A percentile compares a stretch with the other conserved stretches of the same genome.
Evolutionary conservation across 2,329 filamentous ascomycete genomes (phyloP).

Genomic region (Fusarium veterinarium): DNA sequence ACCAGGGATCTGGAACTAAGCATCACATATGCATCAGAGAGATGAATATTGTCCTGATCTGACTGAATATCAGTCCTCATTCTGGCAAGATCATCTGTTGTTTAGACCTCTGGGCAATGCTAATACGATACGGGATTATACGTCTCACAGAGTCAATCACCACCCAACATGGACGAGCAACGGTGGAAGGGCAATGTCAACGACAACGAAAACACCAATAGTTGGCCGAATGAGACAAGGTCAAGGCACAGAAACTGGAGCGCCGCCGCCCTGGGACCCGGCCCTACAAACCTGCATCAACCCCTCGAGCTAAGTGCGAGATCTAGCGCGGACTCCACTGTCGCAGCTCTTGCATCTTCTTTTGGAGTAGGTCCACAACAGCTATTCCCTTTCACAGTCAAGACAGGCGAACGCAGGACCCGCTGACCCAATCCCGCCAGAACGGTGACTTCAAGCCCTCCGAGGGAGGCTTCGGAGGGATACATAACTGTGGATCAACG

Average conservation of each 20-base stretch:
- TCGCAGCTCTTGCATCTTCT: conserved; percentile 35
- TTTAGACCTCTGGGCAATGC: background rate
- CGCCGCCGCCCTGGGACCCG: conserved; percentile 39
- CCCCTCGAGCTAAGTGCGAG: conserved; percentile 41
- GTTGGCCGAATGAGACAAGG: conserved; percentile 22
- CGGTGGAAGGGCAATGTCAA: conserved; percentile 23
- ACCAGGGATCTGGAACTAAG: background rate
- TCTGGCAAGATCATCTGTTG: conserved; percentile 5
- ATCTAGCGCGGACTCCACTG: conserved; percentile 31
- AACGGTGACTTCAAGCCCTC: conserved; percentile 37
- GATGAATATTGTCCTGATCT: background rate
- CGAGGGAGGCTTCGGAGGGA: conserved; percentile 40
- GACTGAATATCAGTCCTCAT: background rate
- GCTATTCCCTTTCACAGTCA: conserved; percentile 32
- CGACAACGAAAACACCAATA: conserved; percentile 21
- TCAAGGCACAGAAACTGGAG: conserved; percentile 15
- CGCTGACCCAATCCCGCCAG: conserved; percentile 29
- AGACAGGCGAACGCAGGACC: conserved; percentile 29
- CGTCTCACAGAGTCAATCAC: conserved; percentile 7
- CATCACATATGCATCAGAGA: background rate
- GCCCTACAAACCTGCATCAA: conserved; percentile 41
- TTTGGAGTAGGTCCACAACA: conserved; percentile 25
- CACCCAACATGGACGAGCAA: conserved; percentile 17
- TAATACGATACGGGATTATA: conserved; percentile 13
- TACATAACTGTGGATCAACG: conserved; percentile 34